Conservation (phyloP, 2,329 filamentous ascomycete genomes). For the Calonectria hawksworthii region DNA sequence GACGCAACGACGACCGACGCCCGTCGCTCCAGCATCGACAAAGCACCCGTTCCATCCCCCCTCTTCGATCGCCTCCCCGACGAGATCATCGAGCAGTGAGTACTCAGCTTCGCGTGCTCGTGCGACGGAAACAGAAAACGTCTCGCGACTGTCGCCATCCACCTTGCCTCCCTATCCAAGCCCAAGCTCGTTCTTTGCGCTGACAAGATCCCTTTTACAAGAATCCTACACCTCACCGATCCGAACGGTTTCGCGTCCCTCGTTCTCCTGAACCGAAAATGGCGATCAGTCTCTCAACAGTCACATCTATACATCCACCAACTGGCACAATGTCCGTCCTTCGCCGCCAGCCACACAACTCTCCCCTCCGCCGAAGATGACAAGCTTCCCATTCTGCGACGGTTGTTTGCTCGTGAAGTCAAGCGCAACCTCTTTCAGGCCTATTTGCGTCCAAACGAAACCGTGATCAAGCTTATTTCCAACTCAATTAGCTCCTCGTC, state of each 20-base stretch:
- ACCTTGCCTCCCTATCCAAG: background rate
- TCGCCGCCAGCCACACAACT: constrained; percentile 64
- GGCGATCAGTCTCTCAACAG: constrained; percentile 74
- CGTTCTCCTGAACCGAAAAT: constrained; percentile 74
- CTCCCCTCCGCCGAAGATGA: constrained; percentile 57
- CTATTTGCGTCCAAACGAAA: constrained; percentile 78
- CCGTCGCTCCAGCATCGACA: constrained; percentile 53
- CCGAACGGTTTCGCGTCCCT: constrained; percentile 77
- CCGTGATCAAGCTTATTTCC: constrained; percentile 84
- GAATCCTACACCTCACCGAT: constrained; percentile 72
- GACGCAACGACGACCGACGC: constrained; percentile 45
- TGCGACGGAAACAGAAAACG: constrained; percentile 2
- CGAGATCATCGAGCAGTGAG: constrained; percentile 79
- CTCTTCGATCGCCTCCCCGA: constrained; percentile 73
- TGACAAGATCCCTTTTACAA: constrained; percentile 49
- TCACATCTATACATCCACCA: constrained; percentile 74
- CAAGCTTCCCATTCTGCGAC: constrained; percentile 72
- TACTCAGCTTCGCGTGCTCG: constrained; percentile 44
- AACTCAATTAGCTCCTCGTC: constrained; percentile 88
- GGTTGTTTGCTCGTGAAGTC: constrained; percentile 76
- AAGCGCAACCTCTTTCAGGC: constrained; percentile 84
- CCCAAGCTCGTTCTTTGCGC: constrained; percentile 19
- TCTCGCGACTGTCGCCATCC: background rate
- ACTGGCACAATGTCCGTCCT: constrained; percentile 72
- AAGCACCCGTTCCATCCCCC: constrained; percentile 46